These are phyloP conservation scores for Cicer pinnatifidum DNA, from an alignment of 306 rosid species.

Conservation along the genomic window DNA sequence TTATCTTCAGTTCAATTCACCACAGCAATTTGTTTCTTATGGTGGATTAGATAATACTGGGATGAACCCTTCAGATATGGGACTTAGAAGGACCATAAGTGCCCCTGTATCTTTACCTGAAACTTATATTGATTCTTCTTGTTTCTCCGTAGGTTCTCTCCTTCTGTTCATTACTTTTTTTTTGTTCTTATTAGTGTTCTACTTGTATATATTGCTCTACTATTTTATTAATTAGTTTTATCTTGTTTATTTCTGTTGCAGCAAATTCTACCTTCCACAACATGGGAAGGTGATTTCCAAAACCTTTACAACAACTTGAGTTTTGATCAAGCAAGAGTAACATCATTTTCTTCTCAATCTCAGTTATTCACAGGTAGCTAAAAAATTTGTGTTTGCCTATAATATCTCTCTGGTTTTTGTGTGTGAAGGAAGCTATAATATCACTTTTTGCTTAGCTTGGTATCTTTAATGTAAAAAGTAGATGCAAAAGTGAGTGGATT, in stretches of 20 bases:
- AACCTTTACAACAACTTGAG: constrained; percentile 49
- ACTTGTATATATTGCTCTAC: neutral
- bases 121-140: constrained; percentile 62
- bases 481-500: constrained; percentile 42
- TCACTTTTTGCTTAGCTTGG: constrained; percentile 39
- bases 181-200: neutral
- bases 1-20: constrained; percentile 62
- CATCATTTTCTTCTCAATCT: constrained; percentile 55
- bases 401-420: constrained; percentile 23
- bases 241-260: constrained; percentile 35
- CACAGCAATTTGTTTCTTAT: constrained; percentile 57
- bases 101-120: constrained; percentile 71
- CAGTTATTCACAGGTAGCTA: constrained; percentile 62
- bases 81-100: constrained; percentile 59
- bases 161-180: neutral
- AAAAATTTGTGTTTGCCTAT: constrained; percentile 27
- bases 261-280: constrained; percentile 59
- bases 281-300: constrained; percentile 69
- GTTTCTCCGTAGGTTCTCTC: constrained; percentile 58
- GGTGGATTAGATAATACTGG: constrained; percentile 61
- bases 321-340: constrained; percentile 61
- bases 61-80: constrained; percentile 57
- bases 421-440: constrained; percentile 8
- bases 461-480: constrained; percentile 42
- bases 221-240: constrained; percentile 34